Evolutionary conservation across 805 yeast species (phyloP).

Genomic region (Candida manassasensis): DNA sequence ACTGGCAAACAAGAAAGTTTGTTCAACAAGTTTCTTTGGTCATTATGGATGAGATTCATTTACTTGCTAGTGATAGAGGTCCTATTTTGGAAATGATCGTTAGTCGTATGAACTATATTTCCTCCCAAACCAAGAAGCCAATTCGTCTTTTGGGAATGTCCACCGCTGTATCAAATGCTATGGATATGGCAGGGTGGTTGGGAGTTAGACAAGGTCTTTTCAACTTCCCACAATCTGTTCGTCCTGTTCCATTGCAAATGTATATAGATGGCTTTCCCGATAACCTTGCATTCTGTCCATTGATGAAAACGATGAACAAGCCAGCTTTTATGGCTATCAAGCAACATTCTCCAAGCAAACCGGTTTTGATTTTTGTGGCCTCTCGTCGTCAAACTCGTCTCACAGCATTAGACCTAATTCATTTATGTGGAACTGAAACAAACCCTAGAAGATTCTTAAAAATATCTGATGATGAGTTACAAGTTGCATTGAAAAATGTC

Average conservation of each 20-base stretch:
- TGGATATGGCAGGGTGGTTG: constrained; percentile 83
- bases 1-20: constrained; percentile 75
- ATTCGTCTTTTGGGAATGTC: constrained; percentile 73
- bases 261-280: constrained; percentile 85
- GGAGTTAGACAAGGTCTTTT: constrained; percentile 70
- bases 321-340: constrained; percentile 92
- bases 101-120: constrained; percentile 75
- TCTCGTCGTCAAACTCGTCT: constrained; percentile 79
- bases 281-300: constrained; percentile 71
- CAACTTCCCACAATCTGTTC: constrained; percentile 75
- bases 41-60: constrained; percentile 82
- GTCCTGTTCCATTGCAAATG: constrained; percentile 85
- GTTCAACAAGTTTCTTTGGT: constrained; percentile 72
- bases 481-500: constrained; percentile 45
- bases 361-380: constrained; percentile 80
- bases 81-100: constrained; percentile 86
- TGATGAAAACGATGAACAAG: constrained; percentile 84
- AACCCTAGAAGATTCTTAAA: constrained; percentile 67
- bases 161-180: constrained; percentile 81
- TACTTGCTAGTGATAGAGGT: constrained; percentile 81
- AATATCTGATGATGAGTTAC: constrained; percentile 62
- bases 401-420: constrained; percentile 74
- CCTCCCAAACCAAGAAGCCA: constrained; percentile 55
- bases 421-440: constrained; percentile 73
- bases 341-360: constrained; percentile 82